Conservation (phyloP, 495 filamentous ascomycete genomes). For the Talaromyces adpressus region DNA sequence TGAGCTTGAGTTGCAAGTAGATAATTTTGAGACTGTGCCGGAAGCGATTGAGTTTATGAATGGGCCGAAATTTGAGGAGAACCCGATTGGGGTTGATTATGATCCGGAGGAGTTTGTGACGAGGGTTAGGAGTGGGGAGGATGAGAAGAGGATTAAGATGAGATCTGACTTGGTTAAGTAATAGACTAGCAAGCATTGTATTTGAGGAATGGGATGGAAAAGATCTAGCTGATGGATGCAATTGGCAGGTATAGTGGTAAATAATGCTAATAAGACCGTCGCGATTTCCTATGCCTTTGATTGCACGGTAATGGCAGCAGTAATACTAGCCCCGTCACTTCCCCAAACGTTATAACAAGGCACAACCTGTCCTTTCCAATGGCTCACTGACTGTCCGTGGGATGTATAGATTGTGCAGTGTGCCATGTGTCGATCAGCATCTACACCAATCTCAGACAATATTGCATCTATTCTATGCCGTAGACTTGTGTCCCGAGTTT, state of each 20-base stretch:
- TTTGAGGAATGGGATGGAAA: too few relatives aligned
- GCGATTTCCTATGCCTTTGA: not conserved
- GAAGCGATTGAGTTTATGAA: not conserved
- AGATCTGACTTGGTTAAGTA: not conserved
- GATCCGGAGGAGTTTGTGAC: not conserved
- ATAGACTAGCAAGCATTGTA: not conserved
- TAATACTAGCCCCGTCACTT: constrained; percentile 24
- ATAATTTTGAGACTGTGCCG: too few relatives aligned
- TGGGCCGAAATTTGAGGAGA: not conserved
- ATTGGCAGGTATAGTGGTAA: too few relatives aligned
- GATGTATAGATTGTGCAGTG: constrained; percentile 33
- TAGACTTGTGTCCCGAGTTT: not conserved
- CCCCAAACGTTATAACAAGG: constrained; percentile 44
- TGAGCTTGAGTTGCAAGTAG: too few relatives aligned
- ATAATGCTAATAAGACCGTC: too few relatives aligned
- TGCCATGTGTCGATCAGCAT: not conserved
- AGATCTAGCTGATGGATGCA: too few relatives aligned
- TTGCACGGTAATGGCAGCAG: constrained; percentile 34
- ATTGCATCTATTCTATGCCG: not conserved
- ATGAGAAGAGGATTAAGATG: not conserved
- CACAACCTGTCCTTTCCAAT: constrained; percentile 33
- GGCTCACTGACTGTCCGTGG: constrained; percentile 14
- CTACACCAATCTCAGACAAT: not conserved
- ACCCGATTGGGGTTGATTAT: constrained; percentile 4
- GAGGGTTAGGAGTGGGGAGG: constrained; percentile 4